Evolutionary conservation across 106 monocot species (phyloP), one percentile per base, ranked within the genome.

Genomic region (Iris macrosiphon): DNA sequence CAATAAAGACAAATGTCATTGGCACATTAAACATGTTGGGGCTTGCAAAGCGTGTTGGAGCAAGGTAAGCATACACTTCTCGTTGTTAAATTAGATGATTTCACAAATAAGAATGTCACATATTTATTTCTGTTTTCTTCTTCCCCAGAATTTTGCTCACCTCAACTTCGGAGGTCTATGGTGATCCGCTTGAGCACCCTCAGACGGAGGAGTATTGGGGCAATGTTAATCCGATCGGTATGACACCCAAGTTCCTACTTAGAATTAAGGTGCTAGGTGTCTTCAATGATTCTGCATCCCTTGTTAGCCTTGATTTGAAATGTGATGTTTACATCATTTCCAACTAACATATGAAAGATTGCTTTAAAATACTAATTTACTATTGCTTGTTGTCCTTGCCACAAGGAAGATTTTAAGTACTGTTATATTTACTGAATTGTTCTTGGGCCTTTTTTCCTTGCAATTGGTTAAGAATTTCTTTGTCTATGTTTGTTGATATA

Each of bases 151-250:
- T 55, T 15, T 64, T 76, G 32, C 68, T 75, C 63, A 81, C 70
- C 55, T 81, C 63, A 72, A 58, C 58, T 58, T 58, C 81, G 3
- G 71, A 81, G 45, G 58, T 58, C 26, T 58, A 58, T 42, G 58
- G 84, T 16, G 83, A 84, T 51, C 83, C 83, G 13, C 71, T 84
- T 31, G 69, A 84, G 66, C 83, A 84, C 17, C 83, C 83, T 45
- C 83, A 84, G 49, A 69, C 50, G 6, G 83, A 84, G 62, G 77
- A 74, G 19, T 84, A 84, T 54, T 84, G 84, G 78, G 84, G 84
- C 44, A 84, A 84, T 49, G 84, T 84, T 55, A 84, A 84, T 38
- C 84, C 84, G 32, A 84, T 84, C 23, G 84, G 83, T 83, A 65
- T 6, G 16, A 38, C 22, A n/a, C 7, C 21, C n/a, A 11, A 35